These are phyloP conservation scores for Termitomyces sp. DNA, from an alignment of 768 basidiomycete species.

Conservation along the genomic window DNA sequence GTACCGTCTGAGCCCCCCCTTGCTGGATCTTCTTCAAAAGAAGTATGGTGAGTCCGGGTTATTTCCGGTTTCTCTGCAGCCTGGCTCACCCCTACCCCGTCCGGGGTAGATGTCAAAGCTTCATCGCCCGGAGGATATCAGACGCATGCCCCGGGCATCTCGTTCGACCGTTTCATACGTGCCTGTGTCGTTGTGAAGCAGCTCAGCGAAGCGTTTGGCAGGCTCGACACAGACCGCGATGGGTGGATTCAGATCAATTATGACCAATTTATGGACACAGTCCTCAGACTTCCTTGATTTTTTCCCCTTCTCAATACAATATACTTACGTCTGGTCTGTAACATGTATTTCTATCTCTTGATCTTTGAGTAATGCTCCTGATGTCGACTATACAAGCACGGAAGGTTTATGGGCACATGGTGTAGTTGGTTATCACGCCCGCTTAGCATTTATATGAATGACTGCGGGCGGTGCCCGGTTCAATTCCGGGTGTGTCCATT, in stretches of 20 bases:
- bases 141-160: constrained; percentile 48
- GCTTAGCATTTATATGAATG: constrained; percentile 21
- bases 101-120: constrained; percentile 56
- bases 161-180: constrained; percentile 83
- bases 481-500: constrained; percentile 27
- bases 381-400: too few species aligned
- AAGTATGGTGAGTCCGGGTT: constrained; percentile 63
- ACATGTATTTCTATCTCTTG: too few species aligned
- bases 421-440: constrained; percentile 30
- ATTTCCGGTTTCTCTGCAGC: not conserved
- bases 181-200: constrained; percentile 82
- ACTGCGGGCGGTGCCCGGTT: constrained; percentile 24
- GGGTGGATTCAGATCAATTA: constrained; percentile 76
- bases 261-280: constrained; percentile 67
- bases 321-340: too few species aligned
- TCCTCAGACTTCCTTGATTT: constrained; percentile 49
- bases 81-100: constrained; percentile 25
- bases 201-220: constrained; percentile 64
- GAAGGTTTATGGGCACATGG: constrained; percentile 20
- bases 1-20: constrained; percentile 62
- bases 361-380: too few species aligned
- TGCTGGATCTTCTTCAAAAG: constrained; percentile 61
- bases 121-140: constrained; percentile 26
- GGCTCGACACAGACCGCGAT: constrained; percentile 58
- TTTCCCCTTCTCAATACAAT: too few species aligned